phyloP scores from a whole-genome alignment of 805 yeast species.

The Huiozyma naganishii region DNA sequence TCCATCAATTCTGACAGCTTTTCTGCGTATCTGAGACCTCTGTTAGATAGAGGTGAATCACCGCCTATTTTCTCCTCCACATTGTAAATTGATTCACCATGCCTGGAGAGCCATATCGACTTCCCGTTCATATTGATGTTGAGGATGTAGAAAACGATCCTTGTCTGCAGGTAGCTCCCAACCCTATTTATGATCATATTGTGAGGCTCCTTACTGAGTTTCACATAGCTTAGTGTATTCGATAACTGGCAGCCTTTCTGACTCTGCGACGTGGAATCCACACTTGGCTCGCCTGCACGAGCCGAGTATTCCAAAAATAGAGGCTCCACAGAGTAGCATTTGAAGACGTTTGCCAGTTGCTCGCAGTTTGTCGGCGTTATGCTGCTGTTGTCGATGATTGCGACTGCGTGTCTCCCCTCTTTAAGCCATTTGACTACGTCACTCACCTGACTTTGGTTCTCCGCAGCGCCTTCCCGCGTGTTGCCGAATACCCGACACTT shows the following conservation, averaged over 20 bases:
- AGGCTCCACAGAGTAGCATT: slow-evolving; percentile 66
- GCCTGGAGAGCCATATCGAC: slow-evolving; percentile 84
- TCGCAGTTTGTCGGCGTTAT: slow-evolving; percentile 64
- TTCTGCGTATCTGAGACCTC: slow-evolving; percentile 75
- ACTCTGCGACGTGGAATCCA: slow-evolving; percentile 61
- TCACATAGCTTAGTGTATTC: slow-evolving; percentile 51
- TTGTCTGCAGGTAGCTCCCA: slow-evolving; percentile 76
- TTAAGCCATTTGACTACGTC: slow-evolving; percentile 84
- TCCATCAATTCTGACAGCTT: slow-evolving; percentile 69
- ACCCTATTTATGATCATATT: slow-evolving; percentile 82
- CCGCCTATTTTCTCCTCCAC: slow-evolving; percentile 94
- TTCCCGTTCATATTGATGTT: slow-evolving; percentile 88
- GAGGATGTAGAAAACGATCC: slow-evolving; percentile 92
- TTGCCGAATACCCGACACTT: slow-evolving; percentile 63
- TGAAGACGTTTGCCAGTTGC: slow-evolving; percentile 48
- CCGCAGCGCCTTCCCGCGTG: slow-evolving; percentile 14
- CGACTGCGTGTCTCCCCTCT: slow-evolving; percentile 75
- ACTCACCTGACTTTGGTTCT: slow-evolving; percentile 60
- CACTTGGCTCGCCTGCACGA: slow-evolving; percentile 2
- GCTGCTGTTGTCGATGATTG: slow-evolving; percentile 87
- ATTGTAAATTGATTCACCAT: slow-evolving; percentile 88
- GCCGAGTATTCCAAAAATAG: slow-evolving; percentile 88
- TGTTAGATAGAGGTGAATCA: slow-evolving; percentile 69
- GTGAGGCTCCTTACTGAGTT: slow-evolving; percentile 74
- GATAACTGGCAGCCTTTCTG: slow-evolving; percentile 27